Conservation (phyloP, 306 rosid genomes). For the Prunus mira region DNA sequence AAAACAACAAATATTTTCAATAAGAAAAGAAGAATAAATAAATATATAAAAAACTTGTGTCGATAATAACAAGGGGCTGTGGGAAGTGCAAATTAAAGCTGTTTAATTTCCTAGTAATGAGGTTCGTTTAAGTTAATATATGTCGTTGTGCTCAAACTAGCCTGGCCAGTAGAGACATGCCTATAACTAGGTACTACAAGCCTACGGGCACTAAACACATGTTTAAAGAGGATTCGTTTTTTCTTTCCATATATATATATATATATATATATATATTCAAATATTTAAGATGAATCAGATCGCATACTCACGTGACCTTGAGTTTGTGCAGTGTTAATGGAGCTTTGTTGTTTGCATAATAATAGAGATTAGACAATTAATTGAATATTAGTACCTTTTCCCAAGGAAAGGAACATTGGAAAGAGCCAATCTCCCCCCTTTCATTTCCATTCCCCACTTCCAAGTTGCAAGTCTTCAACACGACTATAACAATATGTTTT, state of each 20-base stretch:
- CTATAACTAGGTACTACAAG: slow-evolving; percentile 30
- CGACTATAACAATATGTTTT: too few relatives aligned
- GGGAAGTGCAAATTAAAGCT: neutral
- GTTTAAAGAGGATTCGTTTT: slow-evolving; percentile 44
- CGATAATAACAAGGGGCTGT: too few relatives aligned
- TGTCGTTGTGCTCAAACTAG: neutral
- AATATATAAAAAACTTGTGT: too few relatives aligned
- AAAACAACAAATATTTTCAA: too few relatives aligned
- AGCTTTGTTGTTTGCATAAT: neutral
- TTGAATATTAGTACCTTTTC: too few relatives aligned
- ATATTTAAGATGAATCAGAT: neutral
- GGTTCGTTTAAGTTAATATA: neutral
- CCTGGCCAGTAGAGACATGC: slow-evolving; percentile 18
- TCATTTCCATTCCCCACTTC: too few relatives aligned
- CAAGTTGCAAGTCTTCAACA: too few relatives aligned
- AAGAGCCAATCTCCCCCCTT: too few relatives aligned
- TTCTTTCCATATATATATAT: slow-evolving; percentile 10
- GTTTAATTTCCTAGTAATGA: neutral
- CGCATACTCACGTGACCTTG: neutral
- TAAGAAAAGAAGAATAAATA: too few relatives aligned
- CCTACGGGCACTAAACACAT: slow-evolving; percentile 35
- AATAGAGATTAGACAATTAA: neutral
- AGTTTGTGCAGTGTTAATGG: neutral
- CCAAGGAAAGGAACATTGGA: too few relatives aligned
- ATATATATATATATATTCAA: slow-evolving; percentile 1